Conservation (phyloP, 202 grass and related monocot species). For the Hordeum pubiflorum region DNA sequence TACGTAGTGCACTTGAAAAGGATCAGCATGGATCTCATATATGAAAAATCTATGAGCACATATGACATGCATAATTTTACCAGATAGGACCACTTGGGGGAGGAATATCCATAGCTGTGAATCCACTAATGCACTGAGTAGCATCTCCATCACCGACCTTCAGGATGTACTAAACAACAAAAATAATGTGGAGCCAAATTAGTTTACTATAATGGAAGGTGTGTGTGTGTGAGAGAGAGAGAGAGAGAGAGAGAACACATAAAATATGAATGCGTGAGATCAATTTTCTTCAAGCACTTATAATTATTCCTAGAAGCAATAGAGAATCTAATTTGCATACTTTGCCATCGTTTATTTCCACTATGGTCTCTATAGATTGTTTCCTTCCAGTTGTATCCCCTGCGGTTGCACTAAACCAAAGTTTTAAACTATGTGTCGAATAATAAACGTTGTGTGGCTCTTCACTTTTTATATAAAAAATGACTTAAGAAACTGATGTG, state of each 20-base stretch:
- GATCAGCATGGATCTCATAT: not conserved
- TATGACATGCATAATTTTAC: slow-evolving; percentile 37
- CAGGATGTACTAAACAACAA: slow-evolving; percentile 52
- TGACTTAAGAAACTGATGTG: not conserved
- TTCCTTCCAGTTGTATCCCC: not conserved
- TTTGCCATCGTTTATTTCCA: not conserved
- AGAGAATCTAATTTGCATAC: not conserved
- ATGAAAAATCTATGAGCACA: not conserved
- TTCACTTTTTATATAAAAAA: not conserved
- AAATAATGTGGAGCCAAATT: slow-evolving; percentile 20
- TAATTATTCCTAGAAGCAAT: not conserved
- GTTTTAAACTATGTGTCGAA: not conserved
- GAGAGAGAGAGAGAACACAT: not conserved
- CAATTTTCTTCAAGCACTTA: not conserved
- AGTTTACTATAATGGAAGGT: not conserved
- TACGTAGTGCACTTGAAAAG: not conserved
- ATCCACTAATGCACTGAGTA: slow-evolving; percentile 77
- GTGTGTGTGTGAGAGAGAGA: no score
- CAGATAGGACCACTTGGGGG: slow-evolving; percentile 73
- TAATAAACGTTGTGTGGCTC: not conserved
- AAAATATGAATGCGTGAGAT: not conserved
- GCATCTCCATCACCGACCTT: slow-evolving; percentile 42
- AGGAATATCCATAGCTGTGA: slow-evolving; percentile 66
- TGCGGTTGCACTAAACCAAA: not conserved
- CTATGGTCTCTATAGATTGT: not conserved